Evolutionary conservation across 441 rosid species (phyloP), one percentile per base, ranked within the genome.

Genomic region (Pelargonium myrrhifolium): DNA sequence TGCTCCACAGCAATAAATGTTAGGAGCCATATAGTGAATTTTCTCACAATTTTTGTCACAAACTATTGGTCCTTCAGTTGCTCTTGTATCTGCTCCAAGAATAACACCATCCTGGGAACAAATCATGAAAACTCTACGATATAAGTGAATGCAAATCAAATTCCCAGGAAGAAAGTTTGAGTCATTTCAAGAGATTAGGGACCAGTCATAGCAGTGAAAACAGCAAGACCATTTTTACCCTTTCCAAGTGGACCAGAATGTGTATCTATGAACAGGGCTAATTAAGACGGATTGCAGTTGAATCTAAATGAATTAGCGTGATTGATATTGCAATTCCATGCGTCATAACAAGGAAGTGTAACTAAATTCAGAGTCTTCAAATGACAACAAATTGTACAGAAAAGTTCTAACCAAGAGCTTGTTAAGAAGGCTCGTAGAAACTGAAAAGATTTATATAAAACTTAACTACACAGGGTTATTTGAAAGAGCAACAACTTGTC

Each of bases 31-130:
- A 61, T 87, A 92, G 69, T 94, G 99, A 71, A 94, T 94, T 77
- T 94, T 94, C 83, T 94, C 98, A 70, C 99, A 94, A 64, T 92
- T 94, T 78, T 92, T 92, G 78, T 94, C 99, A 72, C 96, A 89
- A 63, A 92, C 98, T 24, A 94, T 92, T 24, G 99, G 93, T 8
- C 99, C 99, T 79, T 86, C 97, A 14, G 99, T 89, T 39, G 99
- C 99, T 75, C 97, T 79, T 1, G 98, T 92, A 80, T 94, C 99
- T 8, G 98, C 98, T 14, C 98, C 98, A 49, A 94, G 94, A 82
- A 94, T 89, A 68, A 94, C 94, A 37, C 98, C 97, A 79, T 92
- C 98, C 99, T 94, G 56, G 4, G 3, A 35, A 47, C 66, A 64
- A 22, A 22, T 18, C 11, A 58, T 0, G 31, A 22, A 58, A 58